Percentiles rank a stretch among this genome's conserved stretches.
phyloP scores from a whole-genome alignment of 2,329 filamentous ascomycete genomes.

The Pestalotiopsis fici region DNA sequence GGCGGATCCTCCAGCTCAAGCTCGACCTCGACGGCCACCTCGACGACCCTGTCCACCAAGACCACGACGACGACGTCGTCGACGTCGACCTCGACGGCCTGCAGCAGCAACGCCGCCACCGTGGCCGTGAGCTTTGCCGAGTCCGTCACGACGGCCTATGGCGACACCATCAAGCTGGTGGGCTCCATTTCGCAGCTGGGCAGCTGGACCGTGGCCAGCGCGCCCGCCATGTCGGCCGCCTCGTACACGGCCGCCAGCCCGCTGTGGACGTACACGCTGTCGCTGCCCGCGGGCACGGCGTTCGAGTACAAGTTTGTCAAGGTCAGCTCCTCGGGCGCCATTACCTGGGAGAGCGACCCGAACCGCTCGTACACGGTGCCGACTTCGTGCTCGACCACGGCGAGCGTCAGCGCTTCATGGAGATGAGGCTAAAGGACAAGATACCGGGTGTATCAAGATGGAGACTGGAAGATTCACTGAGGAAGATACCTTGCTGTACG shows the following conservation, averaged over 20 bases:
- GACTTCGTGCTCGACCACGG: constrained; percentile 2
- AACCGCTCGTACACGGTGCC: constrained; percentile 12
- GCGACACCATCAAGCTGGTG: constrained; percentile 44
- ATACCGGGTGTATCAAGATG: too few species aligned
- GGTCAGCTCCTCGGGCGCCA: constrained; percentile 37
- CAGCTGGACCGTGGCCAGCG: constrained; percentile 41
- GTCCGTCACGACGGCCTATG: constrained; percentile 42
- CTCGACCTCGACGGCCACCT: background rate
- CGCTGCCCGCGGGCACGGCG: constrained; percentile 41
- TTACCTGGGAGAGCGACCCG: constrained; percentile 50
- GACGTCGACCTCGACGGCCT: constrained; percentile 38
- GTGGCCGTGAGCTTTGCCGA: constrained; percentile 36
- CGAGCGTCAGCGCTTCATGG: constrained; percentile 7
- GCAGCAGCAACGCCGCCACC: constrained; percentile 16
- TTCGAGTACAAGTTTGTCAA: constrained; percentile 55
- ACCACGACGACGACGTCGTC: constrained; percentile 42
- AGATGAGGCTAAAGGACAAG: background rate
- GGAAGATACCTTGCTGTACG: background rate
- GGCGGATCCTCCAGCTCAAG: background rate
- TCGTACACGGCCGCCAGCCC: constrained; percentile 53
- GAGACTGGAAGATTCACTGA: too few species aligned
- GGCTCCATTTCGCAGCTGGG: constrained; percentile 39
- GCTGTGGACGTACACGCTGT: constrained; percentile 46
- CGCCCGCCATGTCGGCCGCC: constrained; percentile 42
- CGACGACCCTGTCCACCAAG: constrained; percentile 40